These are phyloP conservation scores for Citrullus mucosospermus DNA, from an alignment of 306 rosid genomes.

Conservation along the genomic window DNA sequence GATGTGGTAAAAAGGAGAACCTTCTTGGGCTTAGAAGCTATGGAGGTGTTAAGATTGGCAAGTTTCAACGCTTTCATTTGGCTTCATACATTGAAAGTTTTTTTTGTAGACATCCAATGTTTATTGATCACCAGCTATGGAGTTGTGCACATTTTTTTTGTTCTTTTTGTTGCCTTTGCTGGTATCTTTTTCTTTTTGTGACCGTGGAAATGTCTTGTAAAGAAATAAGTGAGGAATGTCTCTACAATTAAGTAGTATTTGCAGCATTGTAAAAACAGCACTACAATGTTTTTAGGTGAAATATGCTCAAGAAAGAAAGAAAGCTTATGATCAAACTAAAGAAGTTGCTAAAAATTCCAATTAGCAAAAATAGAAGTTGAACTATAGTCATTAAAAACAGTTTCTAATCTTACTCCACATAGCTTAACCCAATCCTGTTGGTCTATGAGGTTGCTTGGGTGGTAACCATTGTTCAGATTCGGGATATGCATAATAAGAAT, in stretches of 20 bases:
- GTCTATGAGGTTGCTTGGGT: not conserved
- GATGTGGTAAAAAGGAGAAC: not conserved
- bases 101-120: not conserved
- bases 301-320: not conserved
- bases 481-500: not conserved
- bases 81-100: not conserved
- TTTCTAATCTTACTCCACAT: not conserved
- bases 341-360: not conserved
- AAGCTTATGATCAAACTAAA: not conserved
- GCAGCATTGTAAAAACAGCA: not conserved
- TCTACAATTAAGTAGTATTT: not conserved
- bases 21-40: not conserved
- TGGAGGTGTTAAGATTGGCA: not conserved
- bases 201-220: not conserved
- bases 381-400: not conserved
- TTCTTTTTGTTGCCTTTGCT: not conserved
- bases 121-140: not conserved
- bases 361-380: not conserved
- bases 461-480: not conserved
- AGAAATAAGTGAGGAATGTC: not conserved
- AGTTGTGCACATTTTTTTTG: not conserved
- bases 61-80: not conserved
- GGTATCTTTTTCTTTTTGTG: not conserved
- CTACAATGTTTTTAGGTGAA: not conserved
- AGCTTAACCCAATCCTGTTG: not conserved